Base-by-base conservation (phyloP, 75 land plant genomes). In the Sequoia sempervirens region DNA sequence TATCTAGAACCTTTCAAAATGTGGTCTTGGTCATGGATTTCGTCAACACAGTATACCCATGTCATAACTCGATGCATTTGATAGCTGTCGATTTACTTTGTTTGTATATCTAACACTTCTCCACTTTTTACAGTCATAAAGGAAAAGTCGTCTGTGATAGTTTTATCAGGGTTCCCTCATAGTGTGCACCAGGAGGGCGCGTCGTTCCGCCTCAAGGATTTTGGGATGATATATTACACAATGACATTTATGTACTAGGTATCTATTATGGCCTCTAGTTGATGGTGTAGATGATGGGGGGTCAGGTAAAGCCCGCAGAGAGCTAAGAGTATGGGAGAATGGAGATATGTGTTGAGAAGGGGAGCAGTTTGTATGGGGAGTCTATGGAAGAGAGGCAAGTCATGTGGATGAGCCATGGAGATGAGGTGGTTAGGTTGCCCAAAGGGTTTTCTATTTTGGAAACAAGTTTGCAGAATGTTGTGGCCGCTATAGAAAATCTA, bases 321-420 rank as follows among this genome's bases (percentile, higher is more conserved):
- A 88, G 82, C 78, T 96, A 94, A 85, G 98, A 97, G 90, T 97
- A 97, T 86, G 98, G 99, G 47, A 89, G 90, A 81, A 95, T 95
- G 98, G 94, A 95, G 53, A 92, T 97, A 56, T 18, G 61, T 56
- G 23, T 56, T 15, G 13, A 43, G 73, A 75, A 64, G 80, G 87
- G 73, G 41, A 82, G 82, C 3, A 61, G 75, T 5, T 47, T 90
- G 18, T 90, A 41, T 32, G 86, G 82, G 41, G 85, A 81, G 15
- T 64, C 20, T 75, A 88, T 76, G 37, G 88, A 91, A 34, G 86
- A 84, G 76, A 84, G 72, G 84, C 96, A 95, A 88, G 76, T 58
- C 7, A 98, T 97, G 64, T 95, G 99, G 99, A 97, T 97, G 99
- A 96, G 98, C 83, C 99, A 97, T 83, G 98, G 98, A 0, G 99